Evolutionary conservation across 148 eudicot species (phyloP), one percentile per base, ranked within the genome.

Genomic region (Salicornia ramosissima): DNA sequence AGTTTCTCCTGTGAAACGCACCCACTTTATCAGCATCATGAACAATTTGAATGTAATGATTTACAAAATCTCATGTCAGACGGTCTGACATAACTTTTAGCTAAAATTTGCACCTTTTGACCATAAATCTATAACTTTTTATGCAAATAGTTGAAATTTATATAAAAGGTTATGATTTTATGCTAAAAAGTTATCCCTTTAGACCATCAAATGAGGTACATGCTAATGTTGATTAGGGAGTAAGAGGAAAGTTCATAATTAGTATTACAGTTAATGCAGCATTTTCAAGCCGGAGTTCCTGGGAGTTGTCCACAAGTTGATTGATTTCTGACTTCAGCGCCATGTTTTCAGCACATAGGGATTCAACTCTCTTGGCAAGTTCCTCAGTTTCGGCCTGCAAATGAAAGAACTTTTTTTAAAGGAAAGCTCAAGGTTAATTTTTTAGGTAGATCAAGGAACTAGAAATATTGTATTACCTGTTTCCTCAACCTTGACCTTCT

Each of bases 401-500:
- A 68, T 6, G 29, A 25, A 34, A 29, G 34, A 39, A 34, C 12
- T 10, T 22, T 43, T 29, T 11, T 10, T n/a, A n/a, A 58, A 30
- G 34, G 18, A 49, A 71, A 54, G 70, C 61, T 31, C 25, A 46
- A 53, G 50, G 46, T 30, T 45, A 53, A 34, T 47, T 51, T 7
- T 25, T 34, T 45, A 31, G 28, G 36, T 45, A 56, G 21, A 56
- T 28, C 11, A 40, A 29, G 67, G 0, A 13, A 26, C 45, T 15
- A 34, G 60, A 19, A 67, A 52, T 66, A 49, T 51, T 92, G 29
- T 25, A 29, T 34, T 67, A 80, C 98, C 96, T 93, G 98, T 77
- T 87, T 93, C 85, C 96, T 86, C 77, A 93, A 73, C 77, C 98
- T 85, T 64, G 96, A 93, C 83, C 98, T 85, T 79, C 96, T 86